Conservation (phyloP, 352 stramenopile species). For the Pythium insidiosum region DNA sequence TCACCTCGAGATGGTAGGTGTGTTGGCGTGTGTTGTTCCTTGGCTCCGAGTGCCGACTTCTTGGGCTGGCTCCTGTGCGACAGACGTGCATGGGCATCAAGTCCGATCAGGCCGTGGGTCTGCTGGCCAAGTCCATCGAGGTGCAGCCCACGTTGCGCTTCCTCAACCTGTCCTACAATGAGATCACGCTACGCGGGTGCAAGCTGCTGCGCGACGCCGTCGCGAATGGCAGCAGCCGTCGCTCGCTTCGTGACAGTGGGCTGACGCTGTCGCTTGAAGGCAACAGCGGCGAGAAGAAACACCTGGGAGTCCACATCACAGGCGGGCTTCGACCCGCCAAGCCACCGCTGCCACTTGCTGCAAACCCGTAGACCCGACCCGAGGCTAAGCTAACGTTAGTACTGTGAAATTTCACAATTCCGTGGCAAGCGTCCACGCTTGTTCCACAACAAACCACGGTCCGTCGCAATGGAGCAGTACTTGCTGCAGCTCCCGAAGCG, state of each 20-base stretch:
- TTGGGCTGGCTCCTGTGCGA: too few relatives aligned
- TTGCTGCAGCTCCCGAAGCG: conserved; percentile 81
- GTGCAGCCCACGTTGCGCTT: conserved; percentile 30
- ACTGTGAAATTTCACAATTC: too few relatives aligned
- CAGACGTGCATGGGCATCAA: conserved; percentile 59
- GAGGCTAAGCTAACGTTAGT: too few relatives aligned
- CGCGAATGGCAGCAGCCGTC: neutral
- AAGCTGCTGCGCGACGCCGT: conserved; percentile 57
- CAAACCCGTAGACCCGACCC: neutral
- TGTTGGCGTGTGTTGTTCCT: neutral
- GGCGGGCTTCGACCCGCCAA: conserved; percentile 12
- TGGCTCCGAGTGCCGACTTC: too few relatives aligned
- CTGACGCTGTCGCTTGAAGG: conserved; percentile 28
- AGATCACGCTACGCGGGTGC: conserved; percentile 66
- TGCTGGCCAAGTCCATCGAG: conserved; percentile 37
- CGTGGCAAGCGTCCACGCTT: too few relatives aligned
- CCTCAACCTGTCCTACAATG: conserved; percentile 69
- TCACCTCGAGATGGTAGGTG: conserved; percentile 49
- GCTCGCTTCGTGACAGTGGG: too few relatives aligned
- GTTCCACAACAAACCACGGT: too few relatives aligned
- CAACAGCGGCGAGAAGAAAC: conserved; percentile 36
- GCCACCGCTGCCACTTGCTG: neutral
- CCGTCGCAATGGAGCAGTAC: conserved; percentile 90
- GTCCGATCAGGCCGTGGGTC: conserved; percentile 41
- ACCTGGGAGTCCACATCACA: conserved; percentile 20